Evolutionary conservation across 345 rosid species (phyloP).

Genomic region (Aegle marmelos): DNA sequence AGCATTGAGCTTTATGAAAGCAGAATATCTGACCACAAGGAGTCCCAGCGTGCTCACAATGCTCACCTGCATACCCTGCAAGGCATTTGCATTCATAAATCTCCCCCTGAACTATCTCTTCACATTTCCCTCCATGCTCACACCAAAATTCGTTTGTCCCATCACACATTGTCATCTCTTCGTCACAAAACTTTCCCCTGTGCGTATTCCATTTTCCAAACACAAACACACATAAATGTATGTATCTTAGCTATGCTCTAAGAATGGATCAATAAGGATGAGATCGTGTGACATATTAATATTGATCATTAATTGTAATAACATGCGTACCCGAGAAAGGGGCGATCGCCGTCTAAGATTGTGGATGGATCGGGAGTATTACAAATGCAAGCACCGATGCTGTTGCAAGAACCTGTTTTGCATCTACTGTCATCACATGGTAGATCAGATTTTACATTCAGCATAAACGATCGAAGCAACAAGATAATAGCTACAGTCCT

Average conservation of each 20-base stretch:
- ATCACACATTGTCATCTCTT: constrained; percentile 42
- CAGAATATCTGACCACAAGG: constrained; percentile 28
- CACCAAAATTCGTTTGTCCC: constrained; percentile 43
- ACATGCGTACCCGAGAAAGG: constrained; percentile 27
- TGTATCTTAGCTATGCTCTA: neutral
- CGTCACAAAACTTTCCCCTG: constrained; percentile 32
- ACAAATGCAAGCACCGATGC: constrained; percentile 28
- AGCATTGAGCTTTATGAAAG: constrained; percentile 26
- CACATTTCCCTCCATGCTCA: constrained; percentile 28
- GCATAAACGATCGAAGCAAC: constrained; percentile 18
- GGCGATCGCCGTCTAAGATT: constrained; percentile 34
- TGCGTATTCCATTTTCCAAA: too few species aligned
- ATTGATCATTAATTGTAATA: too few species aligned
- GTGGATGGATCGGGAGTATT: constrained; percentile 35
- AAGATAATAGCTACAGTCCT: neutral
- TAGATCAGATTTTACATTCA: neutral
- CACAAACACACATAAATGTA: neutral
- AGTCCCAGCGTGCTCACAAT: constrained; percentile 19
- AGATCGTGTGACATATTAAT: neutral
- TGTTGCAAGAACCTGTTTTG: constrained; percentile 18
- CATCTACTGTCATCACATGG: constrained; percentile 22
- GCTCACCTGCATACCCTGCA: constrained; percentile 20
- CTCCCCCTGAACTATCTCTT: constrained; percentile 40
- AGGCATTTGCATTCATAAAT: constrained; percentile 28
- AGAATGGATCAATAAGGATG: neutral